Percentiles rank a stretch among this genome's conserved stretches.
phyloP scores from a whole-genome alignment of 1,284 basidiomycete genomes.

The Irpex sp. region DNA sequence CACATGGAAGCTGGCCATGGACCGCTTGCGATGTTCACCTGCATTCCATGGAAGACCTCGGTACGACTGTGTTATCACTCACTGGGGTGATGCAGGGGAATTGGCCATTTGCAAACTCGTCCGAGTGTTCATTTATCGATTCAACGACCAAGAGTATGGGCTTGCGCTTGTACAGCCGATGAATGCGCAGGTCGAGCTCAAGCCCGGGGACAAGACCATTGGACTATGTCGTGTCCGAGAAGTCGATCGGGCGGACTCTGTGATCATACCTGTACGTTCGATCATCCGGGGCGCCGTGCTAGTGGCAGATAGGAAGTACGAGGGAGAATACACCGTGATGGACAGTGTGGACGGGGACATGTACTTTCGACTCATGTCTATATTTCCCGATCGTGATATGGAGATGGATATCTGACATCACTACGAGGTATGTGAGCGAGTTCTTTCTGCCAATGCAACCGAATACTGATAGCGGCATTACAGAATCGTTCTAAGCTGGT shows the following conservation, averaged over 20 bases:
- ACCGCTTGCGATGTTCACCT: slow-evolving; percentile 25
- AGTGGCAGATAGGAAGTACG: not conserved
- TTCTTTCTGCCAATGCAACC: too few species aligned
- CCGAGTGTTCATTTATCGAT: not conserved
- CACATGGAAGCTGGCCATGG: slow-evolving; percentile 19
- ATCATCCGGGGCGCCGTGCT: not conserved
- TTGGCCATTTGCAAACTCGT: not conserved
- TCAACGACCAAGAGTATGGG: not conserved
- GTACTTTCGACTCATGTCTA: not conserved
- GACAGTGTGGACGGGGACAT: not conserved
- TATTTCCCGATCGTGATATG: not conserved
- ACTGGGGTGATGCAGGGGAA: not conserved
- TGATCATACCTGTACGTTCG: not conserved
- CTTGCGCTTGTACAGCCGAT: not conserved
- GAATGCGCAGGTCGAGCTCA: not conserved
- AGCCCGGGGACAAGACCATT: not conserved
- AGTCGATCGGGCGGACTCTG: not conserved
- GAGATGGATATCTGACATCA: not conserved
- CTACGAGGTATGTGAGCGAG: too few species aligned
- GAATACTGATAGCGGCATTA: too few species aligned
- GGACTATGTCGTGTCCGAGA: not conserved
- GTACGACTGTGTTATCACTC: slow-evolving; percentile 25
- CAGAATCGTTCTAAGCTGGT: too few species aligned
- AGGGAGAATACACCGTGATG: not conserved
- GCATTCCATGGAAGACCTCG: slow-evolving; percentile 19